Percentiles rank a stretch among this genome's conserved stretches.
phyloP scores from a whole-genome alignment of 345 rosid species.

The Brassica rapa region DNA sequence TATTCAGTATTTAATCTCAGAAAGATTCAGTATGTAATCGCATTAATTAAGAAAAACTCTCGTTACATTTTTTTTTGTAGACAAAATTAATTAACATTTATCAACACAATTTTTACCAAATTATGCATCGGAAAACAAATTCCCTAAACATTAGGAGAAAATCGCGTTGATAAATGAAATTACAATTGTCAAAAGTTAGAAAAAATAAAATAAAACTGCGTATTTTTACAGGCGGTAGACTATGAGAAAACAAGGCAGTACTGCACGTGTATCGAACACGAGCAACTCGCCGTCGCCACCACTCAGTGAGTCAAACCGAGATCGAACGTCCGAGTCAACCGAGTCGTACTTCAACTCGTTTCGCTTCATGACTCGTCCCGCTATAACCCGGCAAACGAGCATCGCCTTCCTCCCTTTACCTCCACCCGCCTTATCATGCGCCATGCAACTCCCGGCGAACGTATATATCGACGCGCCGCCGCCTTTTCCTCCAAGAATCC shows the following conservation, averaged over 20 bases:
- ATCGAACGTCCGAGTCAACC: constrained; percentile 45
- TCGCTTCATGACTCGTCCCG: constrained; percentile 75
- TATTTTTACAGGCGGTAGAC: constrained; percentile 78
- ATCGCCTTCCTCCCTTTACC: constrained; percentile 88
- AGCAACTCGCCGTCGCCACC: constrained; percentile 80
- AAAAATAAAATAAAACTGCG: background rate
- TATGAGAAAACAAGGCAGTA: constrained; percentile 91
- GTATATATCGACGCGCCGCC: constrained; percentile 66
- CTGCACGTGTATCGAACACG: constrained; percentile 85
- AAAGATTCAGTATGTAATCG: background rate
- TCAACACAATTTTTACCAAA: constrained; percentile 50
- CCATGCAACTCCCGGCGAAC: constrained; percentile 72
- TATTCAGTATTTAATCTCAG: constrained; percentile 6
- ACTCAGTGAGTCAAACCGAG: constrained; percentile 85
- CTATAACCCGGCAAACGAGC: constrained; percentile 89
- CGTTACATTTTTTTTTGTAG: constrained; percentile 3
- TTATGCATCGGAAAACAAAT: constrained; percentile 3
- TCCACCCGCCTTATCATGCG: constrained; percentile 82
- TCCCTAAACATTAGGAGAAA: constrained; percentile 12
- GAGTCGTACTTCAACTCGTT: constrained; percentile 48
- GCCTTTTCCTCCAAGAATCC: constrained; percentile 32
- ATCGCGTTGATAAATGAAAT: constrained; percentile 56
- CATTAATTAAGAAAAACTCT: background rate
- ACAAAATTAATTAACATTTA: constrained; percentile 51
- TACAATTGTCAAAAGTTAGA: constrained; percentile 10